A percentile compares a stretch with the other conserved stretches of the same genome.
These are phyloP conservation scores for Aspergillus asperescens DNA, from an alignment of 495 filamentous ascomycete species.

Conservation along the genomic window DNA sequence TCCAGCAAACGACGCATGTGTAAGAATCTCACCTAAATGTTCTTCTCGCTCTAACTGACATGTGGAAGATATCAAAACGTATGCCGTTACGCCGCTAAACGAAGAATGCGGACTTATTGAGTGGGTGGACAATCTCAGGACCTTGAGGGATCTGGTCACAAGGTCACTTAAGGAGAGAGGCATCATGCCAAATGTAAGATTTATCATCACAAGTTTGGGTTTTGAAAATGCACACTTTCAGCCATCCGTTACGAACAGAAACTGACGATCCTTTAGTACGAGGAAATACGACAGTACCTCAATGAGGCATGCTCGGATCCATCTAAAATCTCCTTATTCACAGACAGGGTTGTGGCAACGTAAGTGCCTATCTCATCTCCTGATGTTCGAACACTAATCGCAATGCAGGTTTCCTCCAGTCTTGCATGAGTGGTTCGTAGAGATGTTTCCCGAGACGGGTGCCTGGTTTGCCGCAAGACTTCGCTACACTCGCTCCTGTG, in stretches of 20 bases:
- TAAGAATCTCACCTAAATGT: constrained; percentile 23
- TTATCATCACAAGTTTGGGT: not conserved
- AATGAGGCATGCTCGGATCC: constrained; percentile 51
- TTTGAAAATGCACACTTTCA: not conserved
- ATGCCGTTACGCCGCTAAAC: constrained; percentile 91
- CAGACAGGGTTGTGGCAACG: constrained; percentile 54
- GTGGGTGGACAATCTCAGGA: constrained; percentile 96
- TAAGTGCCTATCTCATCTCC: constrained; percentile 13
- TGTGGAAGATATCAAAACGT: constrained; percentile 80
- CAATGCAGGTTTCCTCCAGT: constrained; percentile 64
- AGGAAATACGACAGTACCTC: constrained; percentile 52
- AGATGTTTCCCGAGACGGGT: constrained; percentile 87
- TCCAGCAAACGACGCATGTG: constrained; percentile 75
- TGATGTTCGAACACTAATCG: constrained; percentile 8
- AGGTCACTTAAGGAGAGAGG: constrained; percentile 67
- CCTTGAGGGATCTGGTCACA: constrained; percentile 86
- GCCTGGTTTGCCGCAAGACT: constrained; percentile 90
- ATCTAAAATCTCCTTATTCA: constrained; percentile 61
- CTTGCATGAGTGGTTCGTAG: constrained; percentile 89
- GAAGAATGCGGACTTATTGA: constrained; percentile 98
- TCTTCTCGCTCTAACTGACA: constrained; percentile 13
- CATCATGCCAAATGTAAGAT: constrained; percentile 49
- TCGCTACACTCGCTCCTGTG: constrained; percentile 84
- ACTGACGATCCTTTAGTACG: constrained; percentile 40
- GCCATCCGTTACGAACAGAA: not conserved